These are phyloP conservation scores for Aspergillus nanangensis DNA, from an alignment of 495 filamentous ascomycete genomes.

Conservation along the genomic window DNA sequence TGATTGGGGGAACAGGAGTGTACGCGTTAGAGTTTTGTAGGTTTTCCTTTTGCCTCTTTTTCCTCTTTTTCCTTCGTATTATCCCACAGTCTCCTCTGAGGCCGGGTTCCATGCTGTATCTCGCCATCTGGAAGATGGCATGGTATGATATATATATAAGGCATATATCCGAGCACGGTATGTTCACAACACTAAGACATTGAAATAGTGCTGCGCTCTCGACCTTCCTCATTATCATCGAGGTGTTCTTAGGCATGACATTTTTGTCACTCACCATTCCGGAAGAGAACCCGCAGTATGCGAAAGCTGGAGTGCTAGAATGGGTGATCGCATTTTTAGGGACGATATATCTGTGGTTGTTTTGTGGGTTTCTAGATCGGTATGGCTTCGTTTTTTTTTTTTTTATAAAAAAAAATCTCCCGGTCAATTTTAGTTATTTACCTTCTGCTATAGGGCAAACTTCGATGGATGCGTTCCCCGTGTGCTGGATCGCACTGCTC, in stretches of 20 bases:
- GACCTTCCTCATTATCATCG: constrained; percentile 15
- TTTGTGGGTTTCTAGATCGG: constrained; percentile 21
- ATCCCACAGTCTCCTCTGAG: background rate
- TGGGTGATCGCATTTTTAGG: constrained; percentile 22
- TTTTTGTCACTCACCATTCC: constrained; percentile 13
- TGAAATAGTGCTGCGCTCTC: constrained; percentile 17
- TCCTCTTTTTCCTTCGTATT: background rate
- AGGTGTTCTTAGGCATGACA: constrained; percentile 14
- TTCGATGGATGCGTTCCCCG: constrained; percentile 15
- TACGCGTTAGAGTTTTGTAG: constrained; percentile 15
- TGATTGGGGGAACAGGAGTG: constrained; percentile 12
- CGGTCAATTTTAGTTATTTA: background rate
- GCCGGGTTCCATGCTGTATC: background rate
- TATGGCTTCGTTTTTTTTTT: constrained; percentile 1
- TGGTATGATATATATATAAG: too few species aligned
- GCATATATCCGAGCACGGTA: too few species aligned
- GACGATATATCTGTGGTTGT: constrained; percentile 19
- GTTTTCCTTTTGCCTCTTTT: background rate
- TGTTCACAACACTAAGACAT: background rate
- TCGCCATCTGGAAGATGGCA: background rate
- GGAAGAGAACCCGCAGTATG: constrained; percentile 10
- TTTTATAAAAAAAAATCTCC: background rate
- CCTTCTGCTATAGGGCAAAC: too few species aligned
- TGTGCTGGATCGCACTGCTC: constrained; percentile 8
- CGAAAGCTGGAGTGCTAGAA: constrained; percentile 15